phyloP scores from a whole-genome alignment of 1,284 basidiomycete species.

The Marasmius oreades region DNA sequence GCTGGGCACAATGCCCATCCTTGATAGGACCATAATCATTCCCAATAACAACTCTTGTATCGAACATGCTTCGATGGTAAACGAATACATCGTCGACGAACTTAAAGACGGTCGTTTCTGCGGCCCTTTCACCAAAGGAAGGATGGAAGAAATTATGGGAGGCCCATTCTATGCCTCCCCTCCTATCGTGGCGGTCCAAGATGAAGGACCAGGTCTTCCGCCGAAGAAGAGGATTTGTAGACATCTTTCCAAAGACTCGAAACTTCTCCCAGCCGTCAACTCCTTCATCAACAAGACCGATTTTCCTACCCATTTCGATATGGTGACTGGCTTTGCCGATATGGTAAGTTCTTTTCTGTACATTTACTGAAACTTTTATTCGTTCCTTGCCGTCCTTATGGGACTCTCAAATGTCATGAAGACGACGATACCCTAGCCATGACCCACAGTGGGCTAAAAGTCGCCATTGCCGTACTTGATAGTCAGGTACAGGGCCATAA shows the following conservation, averaged over 20 bases:
- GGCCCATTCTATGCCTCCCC: conserved; percentile 12
- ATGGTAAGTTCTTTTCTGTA: conserved; percentile 14
- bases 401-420: background rate
- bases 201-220: no score
- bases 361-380: background rate
- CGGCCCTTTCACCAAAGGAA: conserved; percentile 11
- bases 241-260: conserved; percentile 6
- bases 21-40: conserved; percentile 8
- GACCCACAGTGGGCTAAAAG: no score
- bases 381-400: background rate
- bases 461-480: no score
- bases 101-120: conserved; percentile 5
- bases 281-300: conserved; percentile 1
- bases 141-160: conserved; percentile 4
- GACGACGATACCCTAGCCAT: background rate
- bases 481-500: background rate
- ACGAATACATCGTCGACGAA: conserved; percentile 9
- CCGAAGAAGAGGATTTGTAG: conserved; percentile 13
- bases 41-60: conserved; percentile 7
- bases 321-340: background rate
- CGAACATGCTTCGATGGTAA: background rate
- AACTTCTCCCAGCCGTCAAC: background rate
- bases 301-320: conserved; percentile 9
- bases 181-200: conserved; percentile 10
- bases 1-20: no score